Percentiles rank a stretch among this genome's conserved stretches.
Evolutionary conservation across 495 filamentous ascomycete genomes (phyloP).

Genomic region (Penicillium bovifimosum): DNA sequence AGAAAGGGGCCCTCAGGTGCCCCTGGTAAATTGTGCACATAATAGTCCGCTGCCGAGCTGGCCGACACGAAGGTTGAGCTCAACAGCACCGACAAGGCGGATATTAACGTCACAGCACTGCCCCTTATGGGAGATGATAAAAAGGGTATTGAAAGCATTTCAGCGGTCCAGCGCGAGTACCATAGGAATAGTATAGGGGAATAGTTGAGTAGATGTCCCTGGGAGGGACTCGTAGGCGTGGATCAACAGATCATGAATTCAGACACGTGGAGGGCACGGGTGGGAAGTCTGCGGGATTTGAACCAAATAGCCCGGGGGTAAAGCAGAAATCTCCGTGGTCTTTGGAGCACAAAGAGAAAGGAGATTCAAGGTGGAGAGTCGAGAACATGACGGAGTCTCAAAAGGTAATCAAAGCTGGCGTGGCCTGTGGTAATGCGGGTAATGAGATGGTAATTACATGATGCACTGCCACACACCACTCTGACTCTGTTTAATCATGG

Average conservation of each 20-base stretch:
- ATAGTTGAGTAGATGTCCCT: constrained; percentile 7
- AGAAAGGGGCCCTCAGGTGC: constrained; percentile 73
- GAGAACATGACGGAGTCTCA: not conserved
- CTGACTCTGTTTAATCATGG: not conserved
- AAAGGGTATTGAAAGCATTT: constrained; percentile 21
- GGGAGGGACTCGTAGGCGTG: constrained; percentile 8
- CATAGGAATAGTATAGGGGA: not conserved
- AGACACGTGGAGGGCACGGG: not conserved
- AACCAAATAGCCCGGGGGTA: constrained; percentile 12
- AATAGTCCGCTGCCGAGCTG: constrained; percentile 81
- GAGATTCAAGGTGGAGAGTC: not conserved
- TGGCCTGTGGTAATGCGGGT: not conserved
- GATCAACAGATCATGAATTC: constrained; percentile 17
- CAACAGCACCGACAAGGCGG: constrained; percentile 23
- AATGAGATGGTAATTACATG: not conserved
- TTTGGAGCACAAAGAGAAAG: not conserved
- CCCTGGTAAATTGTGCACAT: constrained; percentile 76
- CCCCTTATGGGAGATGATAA: constrained; percentile 12
- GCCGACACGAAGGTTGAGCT: constrained; percentile 29
- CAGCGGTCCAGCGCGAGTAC: not conserved
- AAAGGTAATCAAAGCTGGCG: not conserved
- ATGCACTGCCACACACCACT: not conserved
- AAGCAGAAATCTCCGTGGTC: no score
- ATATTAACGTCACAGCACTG: constrained; percentile 22
- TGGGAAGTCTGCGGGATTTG: constrained; percentile 23